Conservation (phyloP, 164 flowering plant species). For the Tetrastigma voinierianum region DNA sequence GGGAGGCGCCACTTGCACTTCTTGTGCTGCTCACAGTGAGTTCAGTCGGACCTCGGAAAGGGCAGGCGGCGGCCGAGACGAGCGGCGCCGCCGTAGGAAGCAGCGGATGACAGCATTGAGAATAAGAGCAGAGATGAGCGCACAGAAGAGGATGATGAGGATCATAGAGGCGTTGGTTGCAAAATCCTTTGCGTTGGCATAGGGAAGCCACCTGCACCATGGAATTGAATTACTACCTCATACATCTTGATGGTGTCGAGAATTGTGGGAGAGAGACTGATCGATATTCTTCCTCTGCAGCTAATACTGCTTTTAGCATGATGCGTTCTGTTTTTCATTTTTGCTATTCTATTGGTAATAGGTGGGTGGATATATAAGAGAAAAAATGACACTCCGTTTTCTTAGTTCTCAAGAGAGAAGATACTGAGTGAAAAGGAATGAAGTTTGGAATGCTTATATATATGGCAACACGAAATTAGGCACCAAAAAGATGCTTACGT, state of each 20-base stretch:
- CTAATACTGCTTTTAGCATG: not conserved
- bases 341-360: no score
- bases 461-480: not conserved
- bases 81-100: slow-evolving; percentile 25
- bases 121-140: slow-evolving; percentile 38
- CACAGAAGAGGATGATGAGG: slow-evolving; percentile 44
- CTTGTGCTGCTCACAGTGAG: not conserved
- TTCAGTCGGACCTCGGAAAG: not conserved
- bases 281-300: not conserved
- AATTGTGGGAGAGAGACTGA: slow-evolving; percentile 11
- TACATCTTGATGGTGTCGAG: slow-evolving; percentile 11
- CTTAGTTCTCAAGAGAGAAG: slow-evolving; percentile 1
- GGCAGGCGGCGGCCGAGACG: not conserved
- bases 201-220: slow-evolving; percentile 30
- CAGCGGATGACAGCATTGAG: slow-evolving; percentile 45
- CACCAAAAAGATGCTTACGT: slow-evolving; percentile 9
- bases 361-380: no score
- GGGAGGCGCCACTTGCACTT: slow-evolving; percentile 15
- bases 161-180: slow-evolving; percentile 37
- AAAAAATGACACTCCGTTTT: no score
- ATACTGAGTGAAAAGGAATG: not conserved
- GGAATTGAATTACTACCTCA: slow-evolving; percentile 1
- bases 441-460: slow-evolving; percentile 3
- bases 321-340: not conserved
- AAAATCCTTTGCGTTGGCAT: slow-evolving; percentile 27